A percentile compares a stretch with the other conserved stretches of the same genome.
Conservation (phyloP, 2,329 filamentous ascomycete genomes). For the Pseudogymnoascus sp. region DNA sequence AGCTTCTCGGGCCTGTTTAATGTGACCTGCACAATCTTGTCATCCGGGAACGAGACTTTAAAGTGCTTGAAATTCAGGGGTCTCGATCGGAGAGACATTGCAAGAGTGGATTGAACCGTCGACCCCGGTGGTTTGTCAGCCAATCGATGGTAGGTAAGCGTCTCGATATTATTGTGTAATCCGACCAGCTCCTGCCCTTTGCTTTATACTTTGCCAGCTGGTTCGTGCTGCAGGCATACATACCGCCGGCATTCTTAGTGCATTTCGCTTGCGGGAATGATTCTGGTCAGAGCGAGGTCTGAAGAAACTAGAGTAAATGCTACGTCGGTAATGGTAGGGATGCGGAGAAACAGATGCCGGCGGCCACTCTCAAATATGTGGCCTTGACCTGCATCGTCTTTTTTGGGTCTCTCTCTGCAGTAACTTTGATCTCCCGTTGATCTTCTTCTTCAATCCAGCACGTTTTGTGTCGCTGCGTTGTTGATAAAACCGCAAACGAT, state of each 20-base stretch:
- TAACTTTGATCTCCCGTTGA: conserved; percentile 3
- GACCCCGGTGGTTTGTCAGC: background rate
- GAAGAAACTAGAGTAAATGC: background rate
- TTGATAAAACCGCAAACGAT: conserved; percentile 4
- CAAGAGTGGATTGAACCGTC: background rate
- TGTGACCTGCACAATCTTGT: conserved; percentile 50
- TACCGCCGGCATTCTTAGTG: background rate
- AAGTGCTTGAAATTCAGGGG: conserved; percentile 13
- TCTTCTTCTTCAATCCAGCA: background rate
- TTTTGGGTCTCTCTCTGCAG: background rate
- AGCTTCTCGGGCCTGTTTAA: conserved; percentile 50
- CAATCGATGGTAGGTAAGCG: background rate
- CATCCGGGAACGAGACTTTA: conserved; percentile 40
- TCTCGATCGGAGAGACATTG: conserved; percentile 7
- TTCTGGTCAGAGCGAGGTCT: background rate
- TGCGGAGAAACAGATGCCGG: background rate
- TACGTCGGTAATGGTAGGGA: background rate
- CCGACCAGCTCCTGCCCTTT: background rate
- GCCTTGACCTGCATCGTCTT: background rate
- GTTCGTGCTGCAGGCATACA: background rate
- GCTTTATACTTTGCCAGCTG: conserved; percentile 8
- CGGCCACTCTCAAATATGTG: background rate
- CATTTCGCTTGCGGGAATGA: background rate
- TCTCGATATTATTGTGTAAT: background rate
- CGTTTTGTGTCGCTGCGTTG: background rate